These are phyloP conservation scores for Pichia sp. DNA, from an alignment of 1,139 yeast genomes.

Conservation along the genomic window DNA sequence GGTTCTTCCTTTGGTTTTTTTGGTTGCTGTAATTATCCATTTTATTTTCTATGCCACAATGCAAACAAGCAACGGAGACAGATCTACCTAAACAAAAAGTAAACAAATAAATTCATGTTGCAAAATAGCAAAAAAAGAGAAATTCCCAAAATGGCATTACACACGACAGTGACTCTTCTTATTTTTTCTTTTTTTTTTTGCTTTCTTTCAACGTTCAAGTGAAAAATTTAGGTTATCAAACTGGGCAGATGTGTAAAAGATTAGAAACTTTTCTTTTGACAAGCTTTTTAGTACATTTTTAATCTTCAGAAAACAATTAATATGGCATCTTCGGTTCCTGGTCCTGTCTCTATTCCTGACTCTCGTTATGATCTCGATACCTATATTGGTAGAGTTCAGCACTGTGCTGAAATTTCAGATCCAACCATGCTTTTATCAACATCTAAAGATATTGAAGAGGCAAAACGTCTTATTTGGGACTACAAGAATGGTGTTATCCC, in stretches of 20 bases:
- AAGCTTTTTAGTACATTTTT: not conserved
- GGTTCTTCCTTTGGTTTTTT: not conserved
- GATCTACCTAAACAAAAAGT: not conserved
- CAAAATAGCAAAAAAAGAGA: not conserved
- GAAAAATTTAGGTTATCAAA: not conserved
- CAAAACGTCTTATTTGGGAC: conserved; percentile 61
- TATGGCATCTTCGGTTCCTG: conserved; percentile 87
- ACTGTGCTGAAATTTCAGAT: conserved; percentile 87
- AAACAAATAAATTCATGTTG: not conserved
- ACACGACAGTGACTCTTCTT: not conserved
- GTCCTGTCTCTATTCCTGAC: conserved; percentile 69
- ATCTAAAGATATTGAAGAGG: conserved; percentile 50
- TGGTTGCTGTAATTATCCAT: not conserved
- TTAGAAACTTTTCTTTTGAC: not conserved
- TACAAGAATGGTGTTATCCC: conserved; percentile 62
- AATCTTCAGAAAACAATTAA: not conserved
- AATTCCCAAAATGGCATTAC: not conserved
- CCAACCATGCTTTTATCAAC: conserved; percentile 85
- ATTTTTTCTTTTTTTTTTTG: not conserved
- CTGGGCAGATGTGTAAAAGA: not conserved
- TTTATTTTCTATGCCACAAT: not conserved
- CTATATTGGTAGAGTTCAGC: conserved; percentile 90
- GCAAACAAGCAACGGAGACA: not conserved
- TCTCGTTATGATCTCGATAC: conserved; percentile 73
- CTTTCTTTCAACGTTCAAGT: not conserved